These are phyloP conservation scores for Coffea humblotiana DNA, from an alignment of 305 asterid species.

Conservation along the genomic window DNA sequence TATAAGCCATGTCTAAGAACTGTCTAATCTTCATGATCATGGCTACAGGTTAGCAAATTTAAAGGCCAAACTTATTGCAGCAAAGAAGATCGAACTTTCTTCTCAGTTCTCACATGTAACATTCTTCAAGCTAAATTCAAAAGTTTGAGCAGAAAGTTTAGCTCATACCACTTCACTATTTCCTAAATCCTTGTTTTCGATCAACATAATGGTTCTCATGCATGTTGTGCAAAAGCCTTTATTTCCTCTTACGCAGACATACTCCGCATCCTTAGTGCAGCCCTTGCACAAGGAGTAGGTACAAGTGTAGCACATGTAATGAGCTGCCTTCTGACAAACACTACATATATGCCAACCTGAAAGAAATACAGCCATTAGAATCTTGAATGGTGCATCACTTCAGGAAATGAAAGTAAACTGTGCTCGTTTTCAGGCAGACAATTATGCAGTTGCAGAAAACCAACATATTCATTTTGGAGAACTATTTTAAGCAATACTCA, in stretches of 20 bases:
- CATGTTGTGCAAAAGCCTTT: constrained; percentile 90
- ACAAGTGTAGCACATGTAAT: constrained; percentile 89
- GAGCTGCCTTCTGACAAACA: constrained; percentile 71
- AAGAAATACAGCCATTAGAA: constrained; percentile 26
- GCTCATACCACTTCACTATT: constrained; percentile 62
- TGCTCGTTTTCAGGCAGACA: constrained; percentile 1
- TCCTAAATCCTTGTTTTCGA: constrained; percentile 77
- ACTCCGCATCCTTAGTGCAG: constrained; percentile 70
- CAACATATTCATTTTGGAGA: background rate
- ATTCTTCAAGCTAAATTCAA: background rate
- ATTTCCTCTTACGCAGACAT: constrained; percentile 66
- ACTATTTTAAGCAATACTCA: background rate
- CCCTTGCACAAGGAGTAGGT: constrained; percentile 93
- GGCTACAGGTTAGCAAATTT: background rate
- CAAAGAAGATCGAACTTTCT: background rate
- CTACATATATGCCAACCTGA: constrained; percentile 99
- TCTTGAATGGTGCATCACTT: background rate
- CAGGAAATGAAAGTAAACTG: background rate
- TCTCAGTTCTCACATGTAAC: background rate
- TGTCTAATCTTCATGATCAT: background rate
- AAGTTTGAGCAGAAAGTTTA: constrained; percentile 13
- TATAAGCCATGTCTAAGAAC: background rate
- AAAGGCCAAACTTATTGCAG: background rate
- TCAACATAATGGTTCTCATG: constrained; percentile 84
- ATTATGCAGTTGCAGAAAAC: background rate